These are phyloP conservation scores for Ophiostoma himal-ulmi DNA, from an alignment of 2,329 filamentous ascomycete species.

Conservation along the genomic window DNA sequence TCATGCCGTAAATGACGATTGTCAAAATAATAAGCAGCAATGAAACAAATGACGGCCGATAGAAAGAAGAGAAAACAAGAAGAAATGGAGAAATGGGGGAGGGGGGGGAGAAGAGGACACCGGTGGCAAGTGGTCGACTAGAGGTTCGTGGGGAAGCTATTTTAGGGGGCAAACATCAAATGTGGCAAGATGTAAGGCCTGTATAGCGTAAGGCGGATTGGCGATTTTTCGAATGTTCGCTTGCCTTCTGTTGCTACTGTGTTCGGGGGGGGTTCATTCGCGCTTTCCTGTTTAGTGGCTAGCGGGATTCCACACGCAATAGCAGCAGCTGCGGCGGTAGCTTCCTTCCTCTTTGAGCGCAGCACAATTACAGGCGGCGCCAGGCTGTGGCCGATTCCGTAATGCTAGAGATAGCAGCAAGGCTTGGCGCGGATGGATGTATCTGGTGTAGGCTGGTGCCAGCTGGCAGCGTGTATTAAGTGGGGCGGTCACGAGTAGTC, in stretches of 20 bases:
- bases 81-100: not conserved
- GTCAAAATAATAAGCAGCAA: not conserved
- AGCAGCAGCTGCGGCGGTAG: not conserved
- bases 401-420: too few relatives aligned
- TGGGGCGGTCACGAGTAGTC: not conserved
- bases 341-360: slow-evolving; percentile 19
- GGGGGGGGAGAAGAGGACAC: not conserved
- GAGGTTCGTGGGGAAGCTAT: slow-evolving; percentile 17
- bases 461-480: not conserved
- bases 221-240: slow-evolving; percentile 13
- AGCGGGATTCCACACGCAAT: slow-evolving; percentile 14
- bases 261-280: not conserved
- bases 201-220: not conserved
- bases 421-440: not conserved
- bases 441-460: not conserved
- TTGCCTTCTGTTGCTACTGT: slow-evolving; percentile 9
- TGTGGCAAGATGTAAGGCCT: slow-evolving; percentile 21
- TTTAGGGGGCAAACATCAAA: slow-evolving; percentile 16
- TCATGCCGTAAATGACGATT: not conserved
- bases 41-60: too few relatives aligned
- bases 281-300: slow-evolving; percentile 20
- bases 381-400: too few relatives aligned
- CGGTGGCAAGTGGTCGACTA: not conserved
- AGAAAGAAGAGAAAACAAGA: not conserved
- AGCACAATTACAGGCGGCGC: not conserved